Evolutionary conservation across 2,329 filamentous ascomycete species (phyloP).

Genomic region (Emmonsiellopsis sp.): DNA sequence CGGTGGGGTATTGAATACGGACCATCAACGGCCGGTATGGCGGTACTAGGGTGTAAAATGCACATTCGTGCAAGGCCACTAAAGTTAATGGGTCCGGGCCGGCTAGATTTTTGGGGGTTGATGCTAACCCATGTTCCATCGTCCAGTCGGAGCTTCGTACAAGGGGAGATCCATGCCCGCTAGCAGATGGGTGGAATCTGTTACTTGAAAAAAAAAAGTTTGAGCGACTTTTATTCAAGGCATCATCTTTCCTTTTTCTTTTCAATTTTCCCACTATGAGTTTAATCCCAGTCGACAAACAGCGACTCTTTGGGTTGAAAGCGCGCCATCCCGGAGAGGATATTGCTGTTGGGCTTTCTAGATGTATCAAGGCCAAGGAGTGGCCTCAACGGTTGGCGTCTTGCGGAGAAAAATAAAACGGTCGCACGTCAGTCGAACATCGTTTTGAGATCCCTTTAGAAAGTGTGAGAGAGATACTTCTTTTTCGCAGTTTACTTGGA

Average conservation of each 20-base stretch:
- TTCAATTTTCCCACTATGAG: neutral
- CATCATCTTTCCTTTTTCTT: neutral
- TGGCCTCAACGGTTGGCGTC: too few species aligned
- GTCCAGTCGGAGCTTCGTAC: neutral
- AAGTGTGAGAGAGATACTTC: too few species aligned
- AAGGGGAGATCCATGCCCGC: conserved; percentile 1
- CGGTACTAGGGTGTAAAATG: neutral
- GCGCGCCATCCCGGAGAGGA: neutral
- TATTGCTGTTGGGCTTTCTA: too few species aligned
- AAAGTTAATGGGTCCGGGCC: conserved; percentile 3
- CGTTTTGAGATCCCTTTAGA: too few species aligned
- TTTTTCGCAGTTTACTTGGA: too few species aligned
- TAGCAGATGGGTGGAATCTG: neutral
- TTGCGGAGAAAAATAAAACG: too few species aligned
- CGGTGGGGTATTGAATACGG: neutral
- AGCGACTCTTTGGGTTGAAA: neutral
- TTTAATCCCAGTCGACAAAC: neutral
- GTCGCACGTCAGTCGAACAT: too few species aligned
- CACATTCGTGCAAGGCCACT: neutral
- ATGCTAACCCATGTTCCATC: neutral
- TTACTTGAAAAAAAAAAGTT: neutral
- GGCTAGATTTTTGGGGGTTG: neutral
- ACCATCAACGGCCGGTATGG: neutral
- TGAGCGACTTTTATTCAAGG: neutral
- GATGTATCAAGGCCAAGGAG: too few species aligned